Percentiles rank a stretch among this genome's conserved stretches.
Evolutionary conservation across 352 stramenopile genomes (phyloP).

Genomic region (Globisporangium cylindrosporum): DNA sequence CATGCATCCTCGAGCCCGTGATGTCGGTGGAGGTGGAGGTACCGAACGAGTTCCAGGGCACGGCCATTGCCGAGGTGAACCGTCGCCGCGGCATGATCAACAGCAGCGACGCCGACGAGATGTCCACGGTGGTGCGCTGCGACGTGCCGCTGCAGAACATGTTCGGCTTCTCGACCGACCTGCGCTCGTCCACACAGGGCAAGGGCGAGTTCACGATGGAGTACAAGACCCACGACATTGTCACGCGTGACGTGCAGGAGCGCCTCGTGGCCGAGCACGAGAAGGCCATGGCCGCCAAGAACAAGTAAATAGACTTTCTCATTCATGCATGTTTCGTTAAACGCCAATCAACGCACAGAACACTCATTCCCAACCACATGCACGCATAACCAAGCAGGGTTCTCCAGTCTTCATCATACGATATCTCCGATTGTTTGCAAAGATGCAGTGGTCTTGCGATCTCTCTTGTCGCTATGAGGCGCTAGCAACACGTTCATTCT

Average conservation of each 20-base stretch:
- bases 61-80: conserved; percentile 93
- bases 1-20: conserved; percentile 95
- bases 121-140: conserved; percentile 90
- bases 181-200: conserved; percentile 94
- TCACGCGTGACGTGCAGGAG: conserved; percentile 92
- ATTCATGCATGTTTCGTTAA: background rate
- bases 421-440: too few relatives aligned
- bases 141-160: conserved; percentile 98
- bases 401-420: too few relatives aligned
- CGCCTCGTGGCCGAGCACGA: conserved; percentile 94
- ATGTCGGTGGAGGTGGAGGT: conserved; percentile 95
- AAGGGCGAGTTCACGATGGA: conserved; percentile 99
- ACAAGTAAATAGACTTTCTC: conserved; percentile 47
- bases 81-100: conserved; percentile 95
- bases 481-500: too few relatives aligned
- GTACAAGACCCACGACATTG: conserved; percentile 96
- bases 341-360: background rate
- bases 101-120: conserved; percentile 94
- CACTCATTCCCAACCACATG: too few relatives aligned
- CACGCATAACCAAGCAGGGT: background rate
- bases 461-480: too few relatives aligned
- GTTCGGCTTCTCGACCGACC: conserved; percentile 98
- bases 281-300: conserved; percentile 79
- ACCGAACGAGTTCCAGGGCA: conserved; percentile 95
- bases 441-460: too few relatives aligned